Conservation (phyloP, 768 basidiomycete genomes). For the Fomitopsis pulvina region DNA sequence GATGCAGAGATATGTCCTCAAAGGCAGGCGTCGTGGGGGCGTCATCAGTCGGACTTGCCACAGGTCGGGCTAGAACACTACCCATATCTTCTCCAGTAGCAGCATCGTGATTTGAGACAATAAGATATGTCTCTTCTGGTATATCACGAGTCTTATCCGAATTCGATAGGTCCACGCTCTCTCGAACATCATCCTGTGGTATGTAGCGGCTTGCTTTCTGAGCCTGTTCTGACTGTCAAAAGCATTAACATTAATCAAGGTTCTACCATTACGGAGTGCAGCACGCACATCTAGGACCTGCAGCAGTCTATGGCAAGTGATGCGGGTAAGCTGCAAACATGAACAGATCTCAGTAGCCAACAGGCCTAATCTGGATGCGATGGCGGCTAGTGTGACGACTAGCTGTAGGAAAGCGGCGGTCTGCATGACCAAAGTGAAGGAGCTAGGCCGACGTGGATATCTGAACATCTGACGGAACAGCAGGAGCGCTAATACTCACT, state of each 20-base stretch:
- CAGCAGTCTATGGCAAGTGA: constrained; percentile 23
- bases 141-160: not conserved
- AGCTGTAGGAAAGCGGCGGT: constrained; percentile 69
- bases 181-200: no score
- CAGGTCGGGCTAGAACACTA: not conserved
- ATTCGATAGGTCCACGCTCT: no score
- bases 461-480: not conserved
- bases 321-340: constrained; percentile 25
- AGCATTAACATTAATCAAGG: not conserved
- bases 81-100: not conserved
- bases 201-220: no score
- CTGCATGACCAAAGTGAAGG: constrained; percentile 58
- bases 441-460: constrained; percentile 31
- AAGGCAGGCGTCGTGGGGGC: not conserved
- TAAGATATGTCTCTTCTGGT: not conserved
- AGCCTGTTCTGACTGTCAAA: not conserved
- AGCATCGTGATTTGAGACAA: not conserved
- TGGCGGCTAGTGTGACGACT: constrained; percentile 53
- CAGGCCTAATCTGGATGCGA: constrained; percentile 49
- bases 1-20: not conserved
- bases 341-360: constrained; percentile 40
- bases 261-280: not conserved
- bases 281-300: constrained; percentile 27
- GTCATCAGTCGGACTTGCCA: not conserved
- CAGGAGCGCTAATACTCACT: constrained; percentile 29